phyloP scores from a whole-genome alignment of 139 green algal species.

The Chlamydomonas incerta region DNA sequence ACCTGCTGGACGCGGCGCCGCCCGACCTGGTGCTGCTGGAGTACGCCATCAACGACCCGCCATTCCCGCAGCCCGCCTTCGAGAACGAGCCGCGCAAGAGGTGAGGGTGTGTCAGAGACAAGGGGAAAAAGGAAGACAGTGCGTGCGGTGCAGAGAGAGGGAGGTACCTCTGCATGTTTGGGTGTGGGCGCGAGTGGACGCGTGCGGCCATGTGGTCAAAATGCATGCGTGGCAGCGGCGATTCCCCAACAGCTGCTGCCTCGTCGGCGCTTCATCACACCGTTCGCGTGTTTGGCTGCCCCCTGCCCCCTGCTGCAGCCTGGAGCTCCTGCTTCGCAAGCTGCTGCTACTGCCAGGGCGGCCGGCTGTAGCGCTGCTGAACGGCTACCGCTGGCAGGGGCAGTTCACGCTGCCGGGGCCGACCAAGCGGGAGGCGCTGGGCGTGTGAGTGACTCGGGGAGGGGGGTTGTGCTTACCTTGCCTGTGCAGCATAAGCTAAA shows the following conservation, averaged over 20 bases:
- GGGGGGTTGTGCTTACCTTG: no score
- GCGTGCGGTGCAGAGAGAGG: no score
- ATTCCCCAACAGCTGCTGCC: no score
- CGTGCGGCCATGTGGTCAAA: no score
- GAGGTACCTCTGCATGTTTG: no score
- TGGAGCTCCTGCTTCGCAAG: constrained; percentile 37
- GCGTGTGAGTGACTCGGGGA: not conserved
- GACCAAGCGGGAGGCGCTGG: not conserved
- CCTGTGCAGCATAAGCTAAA: no score
- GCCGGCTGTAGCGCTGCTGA: constrained; percentile 34
- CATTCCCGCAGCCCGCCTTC: not conserved
- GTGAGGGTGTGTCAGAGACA: no score
- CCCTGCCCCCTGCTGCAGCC: not conserved
- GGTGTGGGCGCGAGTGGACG: no score
- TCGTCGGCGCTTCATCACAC: no score
- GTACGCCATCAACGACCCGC: constrained; percentile 22
- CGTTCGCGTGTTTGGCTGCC: no score
- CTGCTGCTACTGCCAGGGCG: constrained; percentile 25
- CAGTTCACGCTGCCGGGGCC: not conserved
- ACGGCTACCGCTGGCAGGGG: constrained; percentile 13
- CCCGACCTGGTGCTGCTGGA: constrained; percentile 26
- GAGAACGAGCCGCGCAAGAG: constrained; percentile 26
- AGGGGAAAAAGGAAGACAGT: no score
- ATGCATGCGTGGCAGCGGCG: no score
- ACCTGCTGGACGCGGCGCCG: not conserved